phyloP scores from a whole-genome alignment of 2,329 filamentous ascomycete species.

The Aureobasidium sp. region DNA sequence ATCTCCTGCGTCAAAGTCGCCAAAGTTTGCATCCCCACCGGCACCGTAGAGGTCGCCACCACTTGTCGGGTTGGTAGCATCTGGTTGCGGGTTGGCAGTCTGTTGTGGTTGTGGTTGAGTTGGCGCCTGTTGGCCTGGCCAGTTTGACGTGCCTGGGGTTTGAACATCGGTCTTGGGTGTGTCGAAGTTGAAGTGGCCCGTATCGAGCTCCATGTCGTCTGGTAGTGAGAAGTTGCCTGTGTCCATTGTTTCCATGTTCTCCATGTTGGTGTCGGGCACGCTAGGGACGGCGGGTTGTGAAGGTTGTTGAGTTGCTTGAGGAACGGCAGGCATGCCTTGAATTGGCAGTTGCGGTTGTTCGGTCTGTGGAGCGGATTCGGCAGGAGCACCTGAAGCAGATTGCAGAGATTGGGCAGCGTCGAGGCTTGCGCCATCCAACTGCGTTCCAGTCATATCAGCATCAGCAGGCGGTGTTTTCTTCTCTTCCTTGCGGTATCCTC shows the following conservation, averaged over 20 bases:
- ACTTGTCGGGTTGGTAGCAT: conserved; percentile 7
- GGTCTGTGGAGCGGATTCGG: neutral
- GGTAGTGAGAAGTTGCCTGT: conserved; percentile 13
- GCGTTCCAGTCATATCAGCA: conserved; percentile 17
- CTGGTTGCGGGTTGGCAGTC: conserved; percentile 5
- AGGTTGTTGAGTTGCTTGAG: conserved; percentile 7
- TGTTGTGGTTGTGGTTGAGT: conserved; percentile 8
- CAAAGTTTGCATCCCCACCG: conserved; percentile 35
- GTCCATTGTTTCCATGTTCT: conserved; percentile 14
- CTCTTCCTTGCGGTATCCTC: conserved; percentile 25
- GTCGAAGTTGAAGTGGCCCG: conserved; percentile 10
- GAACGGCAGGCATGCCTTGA: neutral
- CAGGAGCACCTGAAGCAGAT: conserved; percentile 27
- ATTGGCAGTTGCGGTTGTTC: conserved; percentile 5
- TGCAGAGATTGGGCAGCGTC: conserved; percentile 56
- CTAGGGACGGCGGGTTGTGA: neutral
- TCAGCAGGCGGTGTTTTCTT: conserved; percentile 3
- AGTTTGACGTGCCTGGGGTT: neutral
- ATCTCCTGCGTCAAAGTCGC: conserved; percentile 46
- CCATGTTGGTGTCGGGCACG: conserved; percentile 8
- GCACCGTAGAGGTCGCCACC: conserved; percentile 35
- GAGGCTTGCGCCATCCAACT: conserved; percentile 27
- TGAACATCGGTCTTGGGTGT: conserved; percentile 5
- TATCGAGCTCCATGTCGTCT: conserved; percentile 15
- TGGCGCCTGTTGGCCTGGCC: conserved; percentile 4